phyloP scores from a whole-genome alignment of 2,329 filamentous ascomycete species.

The Mycosphaerelloides madeirae region DNA sequence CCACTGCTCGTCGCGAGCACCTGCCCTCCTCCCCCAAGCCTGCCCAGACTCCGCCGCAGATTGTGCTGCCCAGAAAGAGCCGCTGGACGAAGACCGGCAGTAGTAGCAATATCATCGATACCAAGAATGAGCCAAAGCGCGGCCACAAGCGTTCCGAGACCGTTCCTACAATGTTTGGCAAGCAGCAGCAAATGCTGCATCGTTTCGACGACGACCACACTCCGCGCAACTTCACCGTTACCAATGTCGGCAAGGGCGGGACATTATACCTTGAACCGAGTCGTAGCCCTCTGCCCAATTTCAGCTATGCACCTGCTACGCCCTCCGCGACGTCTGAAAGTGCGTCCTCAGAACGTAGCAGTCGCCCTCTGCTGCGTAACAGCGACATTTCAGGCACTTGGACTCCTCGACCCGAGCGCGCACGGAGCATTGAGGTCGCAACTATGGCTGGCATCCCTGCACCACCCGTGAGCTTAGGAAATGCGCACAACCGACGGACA shows the following conservation, averaged over 20 bases:
- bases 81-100: neutral
- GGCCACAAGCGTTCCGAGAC: conserved; percentile 17
- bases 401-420: conserved; percentile 21
- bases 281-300: conserved; percentile 19
- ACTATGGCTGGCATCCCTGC: conserved; percentile 14
- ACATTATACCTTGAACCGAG: conserved; percentile 45
- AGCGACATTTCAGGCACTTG: conserved; percentile 23
- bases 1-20: too few relatives aligned
- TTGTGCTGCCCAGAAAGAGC: too few relatives aligned
- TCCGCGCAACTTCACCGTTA: conserved; percentile 42
- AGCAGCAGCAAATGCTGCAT: conserved; percentile 9
- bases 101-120: conserved; percentile 1
- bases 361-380: conserved; percentile 14
- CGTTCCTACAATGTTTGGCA: conserved; percentile 14
- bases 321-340: conserved; percentile 25
- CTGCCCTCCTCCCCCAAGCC: too few relatives aligned
- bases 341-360: conserved; percentile 10
- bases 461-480: conserved; percentile 22
- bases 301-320: conserved; percentile 22
- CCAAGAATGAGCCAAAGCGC: conserved; percentile 4
- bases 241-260: conserved; percentile 44
- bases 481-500: conserved; percentile 31
- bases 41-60: too few relatives aligned
- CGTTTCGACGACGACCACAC: conserved; percentile 19
- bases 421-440: conserved; percentile 1